These are phyloP conservation scores for Lecanosticta acicola DNA, from an alignment of 2,329 filamentous ascomycete species.

Conservation along the genomic window DNA sequence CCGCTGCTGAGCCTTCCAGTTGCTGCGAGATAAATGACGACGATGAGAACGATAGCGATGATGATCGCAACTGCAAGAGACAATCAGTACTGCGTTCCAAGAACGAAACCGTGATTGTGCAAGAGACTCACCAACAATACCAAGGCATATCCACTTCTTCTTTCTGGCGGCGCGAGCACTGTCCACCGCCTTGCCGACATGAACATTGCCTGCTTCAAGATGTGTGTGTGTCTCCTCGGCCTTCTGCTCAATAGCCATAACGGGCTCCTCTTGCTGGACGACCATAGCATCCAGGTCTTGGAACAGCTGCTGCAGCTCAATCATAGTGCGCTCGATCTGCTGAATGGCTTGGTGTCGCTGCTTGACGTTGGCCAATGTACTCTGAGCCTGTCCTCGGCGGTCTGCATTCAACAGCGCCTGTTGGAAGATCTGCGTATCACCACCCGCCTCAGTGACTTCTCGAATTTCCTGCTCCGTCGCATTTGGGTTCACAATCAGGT, in stretches of 20 bases:
- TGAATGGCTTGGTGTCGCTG: slow-evolving; percentile 80
- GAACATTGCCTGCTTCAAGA: slow-evolving; percentile 75
- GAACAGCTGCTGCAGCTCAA: slow-evolving; percentile 81
- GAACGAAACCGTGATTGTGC: slow-evolving; percentile 23
- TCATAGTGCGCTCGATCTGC: slow-evolving; percentile 87
- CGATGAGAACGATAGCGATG: slow-evolving; percentile 36
- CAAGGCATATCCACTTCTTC: slow-evolving; percentile 97
- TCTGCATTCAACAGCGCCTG: slow-evolving; percentile 78
- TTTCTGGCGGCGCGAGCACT: slow-evolving; percentile 74
- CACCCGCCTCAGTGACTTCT: slow-evolving; percentile 66
- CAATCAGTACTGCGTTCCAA: slow-evolving; percentile 5
- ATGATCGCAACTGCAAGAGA: slow-evolving; percentile 28
- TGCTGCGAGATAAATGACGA: slow-evolving; percentile 31
- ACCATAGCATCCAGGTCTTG: slow-evolving; percentile 82
- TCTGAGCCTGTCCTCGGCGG: slow-evolving; percentile 73
- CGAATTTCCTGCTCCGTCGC: slow-evolving; percentile 70
- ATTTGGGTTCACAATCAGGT: slow-evolving; percentile 69
- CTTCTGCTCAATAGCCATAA: slow-evolving; percentile 78
- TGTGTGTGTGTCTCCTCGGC: slow-evolving; percentile 80
- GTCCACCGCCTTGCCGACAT: slow-evolving; percentile 74
- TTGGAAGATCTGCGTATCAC: slow-evolving; percentile 76
- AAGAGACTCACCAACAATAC: slow-evolving; percentile 58
- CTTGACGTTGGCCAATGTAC: slow-evolving; percentile 72
- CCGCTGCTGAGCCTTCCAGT: slow-evolving; percentile 23
- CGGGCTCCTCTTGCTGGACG: slow-evolving; percentile 74